phyloP scores from a whole-genome alignment of 2,329 filamentous ascomycete genomes.

The Fusarium sp. region DNA sequence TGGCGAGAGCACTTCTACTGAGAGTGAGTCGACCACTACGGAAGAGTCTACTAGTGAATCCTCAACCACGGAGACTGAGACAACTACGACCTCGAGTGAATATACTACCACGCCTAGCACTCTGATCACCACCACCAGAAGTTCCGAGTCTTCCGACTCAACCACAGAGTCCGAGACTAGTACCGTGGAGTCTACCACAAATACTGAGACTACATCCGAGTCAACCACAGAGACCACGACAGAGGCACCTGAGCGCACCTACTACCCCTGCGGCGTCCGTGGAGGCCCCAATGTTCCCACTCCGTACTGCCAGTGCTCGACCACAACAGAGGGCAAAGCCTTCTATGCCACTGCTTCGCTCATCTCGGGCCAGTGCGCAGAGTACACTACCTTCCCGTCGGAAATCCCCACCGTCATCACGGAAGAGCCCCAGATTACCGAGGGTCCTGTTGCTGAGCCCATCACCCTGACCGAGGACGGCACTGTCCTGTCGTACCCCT shows the following conservation, averaged over 20 bases:
- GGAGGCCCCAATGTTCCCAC: conserved; percentile 27
- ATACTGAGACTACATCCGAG: neutral
- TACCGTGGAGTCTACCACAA: neutral
- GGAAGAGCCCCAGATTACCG: neutral
- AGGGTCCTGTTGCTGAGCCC: neutral
- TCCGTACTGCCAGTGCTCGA: conserved; percentile 30
- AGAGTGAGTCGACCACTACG: too few species aligned
- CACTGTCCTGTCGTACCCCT: conserved; percentile 22
- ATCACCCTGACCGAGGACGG: conserved; percentile 20
- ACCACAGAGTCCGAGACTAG: neutral
- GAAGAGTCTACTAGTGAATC: too few species aligned
- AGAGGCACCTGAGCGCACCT: conserved; percentile 8
- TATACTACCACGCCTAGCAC: neutral
- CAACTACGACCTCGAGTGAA: too few species aligned
- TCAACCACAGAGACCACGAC: conserved; percentile 1
- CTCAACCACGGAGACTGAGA: too few species aligned
- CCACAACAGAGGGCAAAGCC: conserved; percentile 17
- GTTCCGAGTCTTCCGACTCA: neutral
- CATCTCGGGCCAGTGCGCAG: conserved; percentile 15
- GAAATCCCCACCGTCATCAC: conserved; percentile 28
- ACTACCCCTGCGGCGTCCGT: conserved; percentile 16
- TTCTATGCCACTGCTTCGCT: conserved; percentile 25
- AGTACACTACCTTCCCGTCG: conserved; percentile 6
- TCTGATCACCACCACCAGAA: neutral
- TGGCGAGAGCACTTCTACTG: neutral